Conservation (phyloP, 2,329 filamentous ascomycete species). For the Orbilia blumenaviensis region DNA sequence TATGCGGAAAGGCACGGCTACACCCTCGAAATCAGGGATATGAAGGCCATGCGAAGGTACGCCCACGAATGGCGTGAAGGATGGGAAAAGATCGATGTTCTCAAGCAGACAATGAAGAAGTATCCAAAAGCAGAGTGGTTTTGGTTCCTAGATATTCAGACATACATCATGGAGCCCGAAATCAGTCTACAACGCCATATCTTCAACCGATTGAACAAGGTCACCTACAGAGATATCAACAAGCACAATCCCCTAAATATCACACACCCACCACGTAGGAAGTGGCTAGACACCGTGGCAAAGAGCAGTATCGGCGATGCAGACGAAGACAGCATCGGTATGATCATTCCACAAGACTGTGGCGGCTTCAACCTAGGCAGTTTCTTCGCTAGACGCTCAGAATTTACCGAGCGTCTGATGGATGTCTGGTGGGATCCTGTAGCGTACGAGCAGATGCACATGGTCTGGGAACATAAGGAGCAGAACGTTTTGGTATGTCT, state of each 20-base stretch:
- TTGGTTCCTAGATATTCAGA: constrained; percentile 98
- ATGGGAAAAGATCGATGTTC: constrained; percentile 98
- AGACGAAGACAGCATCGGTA: constrained; percentile 78
- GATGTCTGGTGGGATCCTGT: constrained; percentile 99
- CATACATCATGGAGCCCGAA: constrained; percentile 94
- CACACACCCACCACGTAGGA: constrained; percentile 70
- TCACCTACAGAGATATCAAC: constrained; percentile 95
- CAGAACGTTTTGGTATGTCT: constrained; percentile 77
- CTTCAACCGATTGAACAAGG: constrained; percentile 78
- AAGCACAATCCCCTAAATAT: constrained; percentile 95
- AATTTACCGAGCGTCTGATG: constrained; percentile 88
- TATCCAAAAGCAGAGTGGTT: constrained; percentile 98
- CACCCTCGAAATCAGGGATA: constrained; percentile 93
- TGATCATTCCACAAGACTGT: constrained; percentile 92
- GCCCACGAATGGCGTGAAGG: constrained; percentile 97
- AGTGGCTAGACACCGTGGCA: constrained; percentile 78
- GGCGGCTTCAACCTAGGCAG: constrained; percentile 95
- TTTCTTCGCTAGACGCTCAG: constrained; percentile 85
- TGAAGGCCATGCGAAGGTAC: constrained; percentile 98
- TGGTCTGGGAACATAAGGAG: constrained; percentile 99
- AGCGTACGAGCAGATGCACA: constrained; percentile 96
- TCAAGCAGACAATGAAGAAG: constrained; percentile 86
- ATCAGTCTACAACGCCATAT: constrained; percentile 90
- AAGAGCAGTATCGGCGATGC: constrained; percentile 80
- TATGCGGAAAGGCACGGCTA: constrained; percentile 92